Evolutionary conservation across 2,329 filamentous ascomycete genomes (phyloP).

Genomic region (Tolypocladium cylindrosporum): DNA sequence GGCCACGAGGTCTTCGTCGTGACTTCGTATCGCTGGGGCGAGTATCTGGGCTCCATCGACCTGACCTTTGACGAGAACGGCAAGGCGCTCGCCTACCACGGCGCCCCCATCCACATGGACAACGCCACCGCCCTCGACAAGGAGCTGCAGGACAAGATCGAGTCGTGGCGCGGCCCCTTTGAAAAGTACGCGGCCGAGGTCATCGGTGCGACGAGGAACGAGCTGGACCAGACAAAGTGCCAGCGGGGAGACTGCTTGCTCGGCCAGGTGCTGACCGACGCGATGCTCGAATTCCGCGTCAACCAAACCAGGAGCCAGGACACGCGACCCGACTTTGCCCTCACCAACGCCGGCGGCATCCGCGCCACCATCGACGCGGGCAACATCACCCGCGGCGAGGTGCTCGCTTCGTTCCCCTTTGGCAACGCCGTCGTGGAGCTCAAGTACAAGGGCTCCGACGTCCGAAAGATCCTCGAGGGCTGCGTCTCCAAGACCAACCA

Average conservation of each 20-base stretch:
- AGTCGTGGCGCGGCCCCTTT: slow-evolving; percentile 50
- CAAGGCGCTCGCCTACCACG: slow-evolving; percentile 52
- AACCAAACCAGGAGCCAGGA: slow-evolving; percentile 28
- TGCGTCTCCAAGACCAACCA: slow-evolving; percentile 44
- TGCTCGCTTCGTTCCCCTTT: slow-evolving; percentile 56
- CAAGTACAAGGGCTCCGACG: slow-evolving; percentile 36
- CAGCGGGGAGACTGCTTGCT: slow-evolving; percentile 47
- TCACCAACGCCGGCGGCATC: slow-evolving; percentile 56
- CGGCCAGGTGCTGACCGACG: slow-evolving; percentile 45
- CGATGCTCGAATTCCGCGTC: slow-evolving; percentile 50
- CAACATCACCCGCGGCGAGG: slow-evolving; percentile 51
- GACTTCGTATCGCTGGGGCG: slow-evolving; percentile 58
- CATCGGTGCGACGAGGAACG: slow-evolving; percentile 34
- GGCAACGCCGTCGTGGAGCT: slow-evolving; percentile 55
- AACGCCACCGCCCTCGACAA: slow-evolving; percentile 49
- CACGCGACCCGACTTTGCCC: slow-evolving; percentile 39
- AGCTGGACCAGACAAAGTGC: slow-evolving; percentile 50
- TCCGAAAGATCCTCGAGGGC: slow-evolving; percentile 51
- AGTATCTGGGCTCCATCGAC: slow-evolving; percentile 59
- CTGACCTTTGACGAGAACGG: slow-evolving; percentile 52
- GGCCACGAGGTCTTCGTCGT: slow-evolving; percentile 61
- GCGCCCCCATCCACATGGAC: slow-evolving; percentile 53
- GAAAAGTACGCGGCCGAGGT: slow-evolving; percentile 40
- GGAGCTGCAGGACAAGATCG: slow-evolving; percentile 46
- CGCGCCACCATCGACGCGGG: slow-evolving; percentile 53